Base-by-base conservation (phyloP, 208 protist species). In the Herpetomonas tarakana region DNA sequence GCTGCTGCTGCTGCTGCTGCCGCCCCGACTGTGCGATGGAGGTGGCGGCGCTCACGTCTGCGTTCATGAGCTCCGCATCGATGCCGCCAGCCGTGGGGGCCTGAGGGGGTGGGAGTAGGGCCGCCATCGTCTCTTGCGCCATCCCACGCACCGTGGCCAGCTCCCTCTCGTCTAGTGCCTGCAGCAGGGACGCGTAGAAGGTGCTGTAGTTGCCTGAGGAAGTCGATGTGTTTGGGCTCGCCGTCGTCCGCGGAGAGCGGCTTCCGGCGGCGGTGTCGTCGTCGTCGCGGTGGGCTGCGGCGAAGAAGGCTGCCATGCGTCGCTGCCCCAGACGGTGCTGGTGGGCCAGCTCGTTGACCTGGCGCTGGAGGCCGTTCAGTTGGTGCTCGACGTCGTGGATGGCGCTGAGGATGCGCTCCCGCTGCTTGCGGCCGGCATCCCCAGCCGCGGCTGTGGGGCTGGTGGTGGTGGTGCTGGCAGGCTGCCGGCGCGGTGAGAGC, bases 331-430 rank as follows among this genome's bases (percentile, higher is more conserved):
- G 24, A 1, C 65, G 73, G 19, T 65, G 31, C 28, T 74, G 62
- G 24, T 83, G 77, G 18, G 58, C 56, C 14, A 76, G 56, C 41
- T 65, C 67, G 62, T 82, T 73, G 12, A 88, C 58, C 21, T 77
- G 53, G 12, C 74, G 76, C 53, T 88, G 81, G 47, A 83, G 18
- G 3, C 1, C 31, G 26, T 84, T 77, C 9, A 88, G 35, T 52
- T 81, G 77, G 30, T 71, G 67, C 50, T 88, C 76, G 1, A 88
- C 55, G 49, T 88, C 81, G 7, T 65, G 66, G 12, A 88, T 66
- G 28, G 68, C 62, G 31, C n/a, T 58, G 24, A 84, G 49, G 25
- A 84, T 84, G 7, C 54, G 52, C 38, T 76, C 74, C 31, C 81
- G 65, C 62, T 83, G 72, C 6, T 47, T 38, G 1, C 52, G 65